Base-by-base conservation (phyloP, 1,284 basidiomycete genomes). In the Fistulinella staudtii region DNA sequence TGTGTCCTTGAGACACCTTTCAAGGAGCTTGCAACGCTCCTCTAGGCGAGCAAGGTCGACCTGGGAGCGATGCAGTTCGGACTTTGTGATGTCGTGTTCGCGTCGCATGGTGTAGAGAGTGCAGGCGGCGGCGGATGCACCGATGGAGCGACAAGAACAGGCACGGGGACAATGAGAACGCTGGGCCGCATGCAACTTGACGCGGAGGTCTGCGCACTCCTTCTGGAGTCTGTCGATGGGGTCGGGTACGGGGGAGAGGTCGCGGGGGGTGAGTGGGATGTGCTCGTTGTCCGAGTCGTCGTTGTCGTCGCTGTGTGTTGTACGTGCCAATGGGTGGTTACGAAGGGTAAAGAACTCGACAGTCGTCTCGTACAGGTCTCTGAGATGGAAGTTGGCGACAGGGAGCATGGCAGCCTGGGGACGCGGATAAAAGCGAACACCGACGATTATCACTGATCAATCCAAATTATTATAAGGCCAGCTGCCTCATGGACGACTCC, bases 301-400 rank as follows among this genome's bases (percentile, higher is more conserved):
- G 60, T 58, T 54, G 63, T 60, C 53, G 43, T 15, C n/a, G 30
- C 11, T 11, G 30, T 15, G 15, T 27, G 70, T 66, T 50, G 60
- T 71, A 46, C 70, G 71, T 43, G 72, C n/a, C n/a, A n/a, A n/a
- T n/a, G n/a, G n/a, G n/a, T n/a, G n/a, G n/a, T n/a, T n/a, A n/a
- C n/a, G n/a, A n/a, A n/a, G 64, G 45, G 73, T 58, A 56, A 82
- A 74, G 69, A 79, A 80, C 56, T 80, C 78, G 70, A 80, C 70
- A 45, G 79, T 77, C 36, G 73, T 71, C 60, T 76, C 68, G 69
- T 75, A 74, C 53, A 79, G 63, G 60, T 73, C 73, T 73, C 72
- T 75, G 61, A 82, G 68, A 64, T 76, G 75, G 60, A 76, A 59
- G 64, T 72, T 75, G 58, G 71, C 66, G 63, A 73, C 66, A 54